A percentile compares a stretch with the other conserved stretches of the same genome.
phyloP scores from a whole-genome alignment of 306 rosid species.

The Acacia confusa region DNA sequence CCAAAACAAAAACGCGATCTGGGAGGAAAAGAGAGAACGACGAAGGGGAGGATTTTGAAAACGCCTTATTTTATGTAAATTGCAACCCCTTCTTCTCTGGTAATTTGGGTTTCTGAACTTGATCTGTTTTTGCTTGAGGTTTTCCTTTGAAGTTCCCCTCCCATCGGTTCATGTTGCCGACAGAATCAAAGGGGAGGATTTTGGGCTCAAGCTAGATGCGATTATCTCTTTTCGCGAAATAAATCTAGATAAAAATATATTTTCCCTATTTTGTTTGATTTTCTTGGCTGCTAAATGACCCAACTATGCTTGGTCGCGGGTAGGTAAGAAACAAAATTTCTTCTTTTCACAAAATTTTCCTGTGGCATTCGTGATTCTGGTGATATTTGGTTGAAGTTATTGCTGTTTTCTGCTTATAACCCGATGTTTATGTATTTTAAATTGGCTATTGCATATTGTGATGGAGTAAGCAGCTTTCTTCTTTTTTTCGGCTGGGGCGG shows the following conservation, averaged over 20 bases:
- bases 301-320: constrained; percentile 48
- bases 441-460: neutral
- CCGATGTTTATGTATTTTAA: constrained; percentile 15
- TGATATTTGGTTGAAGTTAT: constrained; percentile 29
- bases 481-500: neutral
- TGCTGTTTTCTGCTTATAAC: neutral
- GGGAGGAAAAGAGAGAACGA: too few relatives aligned
- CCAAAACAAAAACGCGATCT: too few relatives aligned
- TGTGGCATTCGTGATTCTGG: neutral
- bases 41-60: too few relatives aligned
- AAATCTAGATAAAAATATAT: neutral
- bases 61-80: constrained; percentile 12
- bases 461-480: constrained; percentile 13
- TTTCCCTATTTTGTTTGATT: constrained; percentile 17
- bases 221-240: neutral
- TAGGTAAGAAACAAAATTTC: constrained; percentile 50
- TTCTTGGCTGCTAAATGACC: constrained; percentile 37
- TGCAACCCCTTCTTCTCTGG: neutral
- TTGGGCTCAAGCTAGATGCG: neutral
- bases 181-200: constrained; percentile 2
- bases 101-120: constrained; percentile 24
- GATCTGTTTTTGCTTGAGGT: constrained; percentile 34
- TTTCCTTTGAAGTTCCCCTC: constrained; percentile 14
- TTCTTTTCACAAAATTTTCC: constrained; percentile 10
- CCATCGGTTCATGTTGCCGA: neutral